Percentiles rank a stretch among this genome's conserved stretches.
Conservation (phyloP, 208 protist genomes). For the Naegleria lovaniensis region DNA sequence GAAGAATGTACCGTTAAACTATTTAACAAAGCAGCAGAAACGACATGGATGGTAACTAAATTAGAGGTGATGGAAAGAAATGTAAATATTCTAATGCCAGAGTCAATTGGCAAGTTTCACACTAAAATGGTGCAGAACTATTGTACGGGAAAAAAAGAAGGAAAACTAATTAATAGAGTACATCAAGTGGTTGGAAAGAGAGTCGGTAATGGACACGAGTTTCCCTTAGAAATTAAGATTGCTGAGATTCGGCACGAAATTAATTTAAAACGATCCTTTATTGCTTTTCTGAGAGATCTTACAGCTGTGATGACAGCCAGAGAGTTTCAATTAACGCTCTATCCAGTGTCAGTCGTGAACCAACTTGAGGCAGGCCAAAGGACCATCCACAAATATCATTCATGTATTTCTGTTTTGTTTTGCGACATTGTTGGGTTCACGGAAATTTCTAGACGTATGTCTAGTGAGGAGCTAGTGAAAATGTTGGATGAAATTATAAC, state of each 20-base stretch:
- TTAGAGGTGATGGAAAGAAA: constrained; percentile 40
- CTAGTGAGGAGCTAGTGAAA: background rate
- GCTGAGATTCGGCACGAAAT: background rate
- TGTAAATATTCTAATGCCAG: constrained; percentile 46
- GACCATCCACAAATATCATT: background rate
- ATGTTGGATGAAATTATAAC: background rate
- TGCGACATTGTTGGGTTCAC: constrained; percentile 25
- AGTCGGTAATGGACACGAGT: background rate
- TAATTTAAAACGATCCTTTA: background rate
- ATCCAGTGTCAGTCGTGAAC: background rate
- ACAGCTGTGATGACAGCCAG: background rate
- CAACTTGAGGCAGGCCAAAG: background rate
- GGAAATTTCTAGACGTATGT: background rate
- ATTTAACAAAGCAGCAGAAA: constrained; percentile 39
- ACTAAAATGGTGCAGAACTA: constrained; percentile 33
- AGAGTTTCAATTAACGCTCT: background rate
- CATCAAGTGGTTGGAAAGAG: background rate
- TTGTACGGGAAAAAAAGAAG: background rate
- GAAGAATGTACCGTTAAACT: constrained; percentile 31
- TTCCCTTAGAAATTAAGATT: constrained; percentile 16
- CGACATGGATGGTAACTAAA: constrained; percentile 39
- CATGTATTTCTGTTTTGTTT: background rate
- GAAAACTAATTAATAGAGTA: background rate
- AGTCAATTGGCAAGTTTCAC: constrained; percentile 32
- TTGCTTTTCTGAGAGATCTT: constrained; percentile 18